Percentiles rank a stretch among this genome's conserved stretches.
Conservation (phyloP, 176 grass and related monocot species). For the Hordeum marinum region DNA sequence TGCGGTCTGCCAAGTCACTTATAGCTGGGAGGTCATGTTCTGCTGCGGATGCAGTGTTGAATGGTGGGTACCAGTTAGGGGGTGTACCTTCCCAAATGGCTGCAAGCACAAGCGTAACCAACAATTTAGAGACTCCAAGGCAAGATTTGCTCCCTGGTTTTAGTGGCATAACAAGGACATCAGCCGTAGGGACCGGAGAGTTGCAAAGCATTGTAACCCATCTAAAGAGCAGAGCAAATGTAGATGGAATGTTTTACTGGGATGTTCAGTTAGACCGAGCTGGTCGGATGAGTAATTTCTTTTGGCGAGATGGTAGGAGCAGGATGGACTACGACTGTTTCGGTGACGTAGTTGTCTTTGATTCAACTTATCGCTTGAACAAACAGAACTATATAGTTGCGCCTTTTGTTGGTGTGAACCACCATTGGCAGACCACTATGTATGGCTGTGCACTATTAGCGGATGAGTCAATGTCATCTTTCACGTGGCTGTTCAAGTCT, state of each 20-base stretch:
- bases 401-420: constrained; percentile 76
- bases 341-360: constrained; percentile 73
- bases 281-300: constrained; percentile 61
- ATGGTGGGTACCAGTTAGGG: constrained; percentile 41
- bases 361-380: constrained; percentile 64
- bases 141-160: constrained; percentile 31
- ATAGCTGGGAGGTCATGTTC: constrained; percentile 56
- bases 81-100: constrained; percentile 30
- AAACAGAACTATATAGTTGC: constrained; percentile 65
- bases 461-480: constrained; percentile 58
- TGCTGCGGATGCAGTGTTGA: constrained; percentile 45
- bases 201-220: constrained; percentile 54
- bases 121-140: constrained; percentile 28
- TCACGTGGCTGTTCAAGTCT: constrained; percentile 62
- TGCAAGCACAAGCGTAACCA: constrained; percentile 14
- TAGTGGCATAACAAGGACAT: background rate
- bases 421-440: constrained; percentile 80
- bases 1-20: constrained; percentile 70
- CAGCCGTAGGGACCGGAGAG: constrained; percentile 34
- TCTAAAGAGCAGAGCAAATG: constrained; percentile 53
- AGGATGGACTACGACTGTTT: constrained; percentile 71
- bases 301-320: constrained; percentile 72
- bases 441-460: constrained; percentile 64
- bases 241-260: constrained; percentile 83
- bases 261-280: constrained; percentile 62